Percentiles rank a stretch among this genome's conserved stretches.
These are phyloP conservation scores for Silene uniflora DNA, from an alignment of 148 eudicot species.

Conservation along the genomic window DNA sequence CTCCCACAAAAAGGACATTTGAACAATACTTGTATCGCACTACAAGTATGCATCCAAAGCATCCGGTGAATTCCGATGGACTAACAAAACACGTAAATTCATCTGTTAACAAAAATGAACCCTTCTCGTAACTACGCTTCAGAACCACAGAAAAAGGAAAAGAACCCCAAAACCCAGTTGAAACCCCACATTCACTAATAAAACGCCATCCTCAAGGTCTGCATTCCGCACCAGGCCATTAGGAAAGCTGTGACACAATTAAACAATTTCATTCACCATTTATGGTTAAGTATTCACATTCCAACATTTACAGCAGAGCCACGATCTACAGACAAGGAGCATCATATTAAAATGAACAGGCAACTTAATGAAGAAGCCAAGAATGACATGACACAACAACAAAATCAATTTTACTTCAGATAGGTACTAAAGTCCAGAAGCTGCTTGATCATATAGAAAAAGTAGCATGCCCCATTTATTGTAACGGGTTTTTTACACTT, in stretches of 20 bases:
- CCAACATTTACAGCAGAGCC: conserved; percentile 8
- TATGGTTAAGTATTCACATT: conserved; percentile 13
- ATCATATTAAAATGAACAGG: conserved; percentile 3
- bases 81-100: conserved; percentile 14
- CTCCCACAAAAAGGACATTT: conserved; percentile 15
- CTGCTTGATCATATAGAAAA: neutral
- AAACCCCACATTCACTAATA: conserved; percentile 38
- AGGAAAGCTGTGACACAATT: conserved; percentile 75
- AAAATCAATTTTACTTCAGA: neutral
- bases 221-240: conserved; percentile 71
- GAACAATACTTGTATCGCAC: conserved; percentile 7
- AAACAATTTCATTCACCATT: conserved; percentile 43
- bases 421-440: neutral
- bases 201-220: conserved; percentile 74
- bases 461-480: no score
- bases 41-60: neutral
- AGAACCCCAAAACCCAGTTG: conserved; percentile 39
- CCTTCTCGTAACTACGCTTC: conserved; percentile 24
- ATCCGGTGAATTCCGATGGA: neutral
- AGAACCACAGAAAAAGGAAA: conserved; percentile 30
- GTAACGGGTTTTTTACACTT: no score
- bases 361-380: neutral
- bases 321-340: neutral
- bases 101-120: conserved; percentile 8
- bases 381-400: conserved; percentile 1